These are phyloP conservation scores for Fusarium goolgardi DNA, from an alignment of 2,329 filamentous ascomycete genomes.

Conservation along the genomic window DNA sequence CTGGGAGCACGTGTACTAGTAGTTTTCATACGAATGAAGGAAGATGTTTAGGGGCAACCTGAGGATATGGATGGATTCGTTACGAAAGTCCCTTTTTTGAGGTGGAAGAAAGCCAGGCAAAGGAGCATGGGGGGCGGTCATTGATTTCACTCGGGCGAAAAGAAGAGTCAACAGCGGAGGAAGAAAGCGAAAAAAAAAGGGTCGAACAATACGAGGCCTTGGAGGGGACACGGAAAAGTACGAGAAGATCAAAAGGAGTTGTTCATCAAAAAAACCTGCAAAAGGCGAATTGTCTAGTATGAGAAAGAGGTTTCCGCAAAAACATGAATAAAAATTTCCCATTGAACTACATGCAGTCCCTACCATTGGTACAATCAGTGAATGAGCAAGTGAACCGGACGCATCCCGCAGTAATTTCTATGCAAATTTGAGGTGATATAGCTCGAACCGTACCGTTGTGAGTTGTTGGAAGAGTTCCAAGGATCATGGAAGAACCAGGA, in stretches of 20 bases:
- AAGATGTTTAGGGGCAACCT: conserved; percentile 46
- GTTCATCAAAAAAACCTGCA: conserved; percentile 45
- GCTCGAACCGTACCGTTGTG: conserved; percentile 24
- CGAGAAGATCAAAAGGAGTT: conserved; percentile 38
- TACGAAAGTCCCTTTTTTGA: conserved; percentile 13
- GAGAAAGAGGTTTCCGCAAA: conserved; percentile 41
- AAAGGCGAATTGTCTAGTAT: conserved; percentile 41
- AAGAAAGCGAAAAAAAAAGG: conserved; percentile 23
- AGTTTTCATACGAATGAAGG: conserved; percentile 26
- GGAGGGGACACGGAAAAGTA: conserved; percentile 20
- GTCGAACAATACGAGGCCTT: background rate
- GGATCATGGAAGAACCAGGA: conserved; percentile 33
- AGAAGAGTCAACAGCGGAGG: conserved; percentile 41
- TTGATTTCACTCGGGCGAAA: conserved; percentile 35
- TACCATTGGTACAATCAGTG: background rate
- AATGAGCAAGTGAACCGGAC: conserved; percentile 5
- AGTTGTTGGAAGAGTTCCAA: conserved; percentile 27
- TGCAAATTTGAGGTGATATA: conserved; percentile 1
- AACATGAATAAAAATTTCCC: conserved; percentile 47
- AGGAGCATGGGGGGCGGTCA: conserved; percentile 21
- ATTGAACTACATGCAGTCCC: background rate
- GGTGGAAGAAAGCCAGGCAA: background rate
- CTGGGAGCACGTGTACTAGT: conserved; percentile 48
- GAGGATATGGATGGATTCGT: conserved; percentile 34
- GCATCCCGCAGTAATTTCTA: conserved; percentile 7